phyloP scores from a whole-genome alignment of 2,329 filamentous ascomycete genomes.

The Lojkania enalia region DNA sequence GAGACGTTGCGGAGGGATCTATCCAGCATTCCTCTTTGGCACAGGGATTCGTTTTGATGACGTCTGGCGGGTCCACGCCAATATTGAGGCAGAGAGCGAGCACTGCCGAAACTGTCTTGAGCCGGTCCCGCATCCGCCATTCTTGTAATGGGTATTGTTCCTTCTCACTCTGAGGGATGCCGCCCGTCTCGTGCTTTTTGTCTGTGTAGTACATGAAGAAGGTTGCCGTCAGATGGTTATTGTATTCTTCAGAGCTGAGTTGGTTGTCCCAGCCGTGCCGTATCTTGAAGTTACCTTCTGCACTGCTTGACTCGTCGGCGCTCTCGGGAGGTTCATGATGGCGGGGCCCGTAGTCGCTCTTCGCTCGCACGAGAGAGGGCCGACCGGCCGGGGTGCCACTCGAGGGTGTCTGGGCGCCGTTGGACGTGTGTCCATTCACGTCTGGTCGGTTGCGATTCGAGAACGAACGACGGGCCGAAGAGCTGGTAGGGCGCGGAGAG shows the following conservation, averaged over 20 bases:
- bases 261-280: slow-evolving; percentile 93
- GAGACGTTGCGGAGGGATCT: slow-evolving; percentile 79
- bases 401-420: slow-evolving; percentile 54
- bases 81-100: slow-evolving; percentile 96
- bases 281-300: slow-evolving; percentile 60
- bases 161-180: slow-evolving; percentile 70
- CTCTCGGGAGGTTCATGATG: slow-evolving; percentile 25
- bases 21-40: slow-evolving; percentile 97
- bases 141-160: slow-evolving; percentile 70
- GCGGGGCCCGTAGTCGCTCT: slow-evolving; percentile 63
- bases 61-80: slow-evolving; percentile 94
- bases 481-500: slow-evolving; percentile 31
- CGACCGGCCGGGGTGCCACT: slow-evolving; percentile 51
- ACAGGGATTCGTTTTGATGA: slow-evolving; percentile 91
- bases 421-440: slow-evolving; percentile 32
- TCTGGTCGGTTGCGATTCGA: slow-evolving; percentile 20
- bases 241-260: slow-evolving; percentile 87
- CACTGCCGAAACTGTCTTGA: slow-evolving; percentile 96
- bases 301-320: slow-evolving; percentile 46
- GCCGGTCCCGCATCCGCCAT: slow-evolving; percentile 94
- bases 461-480: slow-evolving; percentile 23
- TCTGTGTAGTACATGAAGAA: slow-evolving; percentile 99
- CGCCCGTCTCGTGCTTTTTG: slow-evolving; percentile 93
- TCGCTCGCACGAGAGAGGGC: slow-evolving; percentile 56
- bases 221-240: slow-evolving; percentile 80